Base-by-base conservation (phyloP, 176 grass and related monocot genomes). In the Aegilops tauschii region DNA sequence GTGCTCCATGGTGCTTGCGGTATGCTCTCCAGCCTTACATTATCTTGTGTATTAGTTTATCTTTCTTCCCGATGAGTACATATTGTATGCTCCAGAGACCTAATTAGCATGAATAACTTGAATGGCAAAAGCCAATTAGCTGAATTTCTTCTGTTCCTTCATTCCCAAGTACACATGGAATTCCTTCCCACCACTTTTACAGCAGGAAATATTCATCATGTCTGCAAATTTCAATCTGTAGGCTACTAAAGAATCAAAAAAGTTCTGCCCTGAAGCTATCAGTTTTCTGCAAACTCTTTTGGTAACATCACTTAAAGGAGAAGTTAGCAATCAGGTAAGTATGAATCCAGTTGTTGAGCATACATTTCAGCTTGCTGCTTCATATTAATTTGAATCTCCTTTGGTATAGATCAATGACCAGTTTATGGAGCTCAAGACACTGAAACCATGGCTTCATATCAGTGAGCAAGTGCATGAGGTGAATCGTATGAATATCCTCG, bases 221-320 rank as follows among this genome's bases (percentile, higher is more conserved):
- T 86, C 4, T 21, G 47, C 21, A 56, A 82, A 81, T 73, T 76
- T 70, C 61, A 42, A 79, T 86, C 52, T 92, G 73, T 77, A 98
- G 96, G 81, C 86, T 67, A 92, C 84, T 85, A 94, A 98, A 89
- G 92, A 98, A 96, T 98, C 90, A 23, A 93, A 90, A 77, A 96
- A 94, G 79, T 96, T 94, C 83, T 98, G 88, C 66, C 93, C 96
- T 49, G 96, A 98, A 88, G 96, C 88, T 85, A 78, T 94, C 25
- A 49, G 81, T 44, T 98, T 94, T 86, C 72, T 98, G 70, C 93
- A 96, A 91, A 85, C 82, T 64, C 93, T 98, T 90, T 82, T 98
- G 69, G 47, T 84, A 79, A 90, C 96, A 70, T 91, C 88, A 75
- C 68, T 96, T 76, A 45, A 86, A 83, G 85, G 65, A 73, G 84